phyloP scores from a whole-genome alignment of 208 protist genomes.

The Wallacemonas sp. region DNA sequence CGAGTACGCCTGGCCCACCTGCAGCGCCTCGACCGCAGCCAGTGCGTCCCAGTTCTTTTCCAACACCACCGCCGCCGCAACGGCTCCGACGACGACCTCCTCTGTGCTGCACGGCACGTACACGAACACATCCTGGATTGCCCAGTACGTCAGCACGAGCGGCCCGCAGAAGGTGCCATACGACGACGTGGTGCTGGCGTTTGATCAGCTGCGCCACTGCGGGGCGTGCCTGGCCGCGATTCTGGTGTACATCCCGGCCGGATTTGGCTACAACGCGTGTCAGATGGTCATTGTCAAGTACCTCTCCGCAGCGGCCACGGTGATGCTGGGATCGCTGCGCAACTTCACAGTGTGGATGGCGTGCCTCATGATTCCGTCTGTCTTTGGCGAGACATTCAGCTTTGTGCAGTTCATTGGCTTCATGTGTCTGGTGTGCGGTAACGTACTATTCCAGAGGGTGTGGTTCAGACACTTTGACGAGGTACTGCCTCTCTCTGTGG shows the following conservation, averaged over 20 bases:
- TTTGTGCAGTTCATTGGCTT: slow-evolving; percentile 71
- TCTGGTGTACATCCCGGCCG: slow-evolving; percentile 47
- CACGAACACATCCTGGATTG: slow-evolving; percentile 23
- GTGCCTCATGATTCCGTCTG: slow-evolving; percentile 51
- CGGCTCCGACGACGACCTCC: not conserved
- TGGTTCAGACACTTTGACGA: slow-evolving; percentile 47
- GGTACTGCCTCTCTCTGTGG: slow-evolving; percentile 35
- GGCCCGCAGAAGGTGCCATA: slow-evolving; percentile 42
- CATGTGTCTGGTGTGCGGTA: slow-evolving; percentile 52
- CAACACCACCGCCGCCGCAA: not conserved
- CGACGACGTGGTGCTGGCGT: slow-evolving; percentile 69
- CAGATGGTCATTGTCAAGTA: slow-evolving; percentile 73
- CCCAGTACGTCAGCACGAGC: not conserved
- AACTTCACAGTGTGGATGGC: slow-evolving; percentile 73
- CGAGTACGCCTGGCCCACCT: slow-evolving; percentile 21
- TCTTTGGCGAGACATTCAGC: slow-evolving; percentile 76
- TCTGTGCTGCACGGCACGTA: slow-evolving; percentile 9
- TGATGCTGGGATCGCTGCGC: slow-evolving; percentile 76
- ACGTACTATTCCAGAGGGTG: slow-evolving; percentile 67
- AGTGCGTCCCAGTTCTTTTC: not conserved
- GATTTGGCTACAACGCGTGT: slow-evolving; percentile 67
- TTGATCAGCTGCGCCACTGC: slow-evolving; percentile 52
- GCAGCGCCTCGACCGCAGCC: not conserved
- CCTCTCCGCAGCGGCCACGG: slow-evolving; percentile 62
- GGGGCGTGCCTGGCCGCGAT: slow-evolving; percentile 44